Evolutionary conservation across 495 filamentous ascomycete species (phyloP).

Genomic region (Penicillium taxi): DNA sequence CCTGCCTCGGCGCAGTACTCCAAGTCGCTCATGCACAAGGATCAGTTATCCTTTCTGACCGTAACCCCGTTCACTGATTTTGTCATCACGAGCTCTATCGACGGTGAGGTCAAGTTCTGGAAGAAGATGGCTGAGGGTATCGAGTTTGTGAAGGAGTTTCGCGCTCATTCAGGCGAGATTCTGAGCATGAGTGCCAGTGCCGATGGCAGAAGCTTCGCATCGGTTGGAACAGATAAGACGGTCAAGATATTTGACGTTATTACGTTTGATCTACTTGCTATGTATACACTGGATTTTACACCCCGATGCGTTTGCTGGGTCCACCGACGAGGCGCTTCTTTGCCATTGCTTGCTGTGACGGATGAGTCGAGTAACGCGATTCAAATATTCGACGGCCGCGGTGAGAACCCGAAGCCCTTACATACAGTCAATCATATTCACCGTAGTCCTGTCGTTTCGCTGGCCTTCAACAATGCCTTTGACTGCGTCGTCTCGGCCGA

Average conservation of each 20-base stretch:
- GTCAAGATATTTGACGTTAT: slow-evolving; percentile 95
- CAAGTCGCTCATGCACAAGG: slow-evolving; percentile 97
- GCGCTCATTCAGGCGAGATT: slow-evolving; percentile 81
- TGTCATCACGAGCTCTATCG: slow-evolving; percentile 82
- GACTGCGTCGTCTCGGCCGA: slow-evolving; percentile 88
- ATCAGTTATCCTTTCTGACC: slow-evolving; percentile 77
- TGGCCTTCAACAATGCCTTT: slow-evolving; percentile 82
- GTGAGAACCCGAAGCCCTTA: slow-evolving; percentile 64
- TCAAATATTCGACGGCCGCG: slow-evolving; percentile 80
- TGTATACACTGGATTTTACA: slow-evolving; percentile 63
- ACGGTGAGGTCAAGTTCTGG: slow-evolving; percentile 98
- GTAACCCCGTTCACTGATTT: slow-evolving; percentile 89
- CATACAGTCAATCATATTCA: slow-evolving; percentile 72
- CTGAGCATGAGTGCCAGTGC: slow-evolving; percentile 70
- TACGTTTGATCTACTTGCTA: slow-evolving; percentile 81
- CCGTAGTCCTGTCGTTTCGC: slow-evolving; percentile 64
- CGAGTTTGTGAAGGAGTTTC: slow-evolving; percentile 97
- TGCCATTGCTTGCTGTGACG: slow-evolving; percentile 87
- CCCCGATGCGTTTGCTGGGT: slow-evolving; percentile 89
- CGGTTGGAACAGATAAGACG: slow-evolving; percentile 75
- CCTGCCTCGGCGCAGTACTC: slow-evolving; percentile 79
- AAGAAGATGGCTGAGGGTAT: slow-evolving; percentile 88
- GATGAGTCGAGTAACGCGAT: slow-evolving; percentile 64
- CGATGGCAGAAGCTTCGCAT: slow-evolving; percentile 92
- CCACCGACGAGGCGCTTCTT: slow-evolving; percentile 75